phyloP scores from a whole-genome alignment of 148 eudicot species.

The Vaccinium vitisidaea region DNA sequence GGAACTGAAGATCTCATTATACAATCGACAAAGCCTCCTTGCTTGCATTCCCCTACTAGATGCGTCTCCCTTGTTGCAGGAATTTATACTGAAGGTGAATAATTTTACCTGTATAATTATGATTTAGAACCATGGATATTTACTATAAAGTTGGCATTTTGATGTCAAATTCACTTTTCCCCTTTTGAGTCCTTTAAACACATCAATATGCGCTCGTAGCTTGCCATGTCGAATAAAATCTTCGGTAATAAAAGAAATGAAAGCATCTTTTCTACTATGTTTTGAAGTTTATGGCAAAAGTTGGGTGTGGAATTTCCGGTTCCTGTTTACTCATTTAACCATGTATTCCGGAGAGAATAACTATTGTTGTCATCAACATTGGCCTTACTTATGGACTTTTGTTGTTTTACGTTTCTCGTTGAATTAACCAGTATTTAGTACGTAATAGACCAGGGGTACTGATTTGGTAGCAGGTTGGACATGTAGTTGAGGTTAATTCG shows the following conservation, averaged over 20 bases:
- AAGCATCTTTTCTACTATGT: not conserved
- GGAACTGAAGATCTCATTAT: not conserved
- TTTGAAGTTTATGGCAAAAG: not conserved
- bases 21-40: constrained; percentile 5
- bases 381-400: not conserved
- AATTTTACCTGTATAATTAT: not conserved
- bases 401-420: not conserved
- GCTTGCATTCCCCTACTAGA: not conserved
- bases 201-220: not conserved
- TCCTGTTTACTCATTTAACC: too few species aligned
- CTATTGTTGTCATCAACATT: not conserved
- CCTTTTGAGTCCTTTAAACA: not conserved
- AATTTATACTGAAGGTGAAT: not conserved
- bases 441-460: not conserved
- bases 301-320: not conserved
- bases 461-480: not conserved
- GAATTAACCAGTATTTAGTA: not conserved
- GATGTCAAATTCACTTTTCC: not conserved
- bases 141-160: not conserved
- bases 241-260: not conserved
- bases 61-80: not conserved
- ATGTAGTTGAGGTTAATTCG: not conserved
- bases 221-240: not conserved
- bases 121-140: not conserved
- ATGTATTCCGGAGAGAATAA: not conserved